Evolutionary conservation across 192 early-diverging fungal species (phyloP).

Genomic region (Ambispora gerdemannii): DNA sequence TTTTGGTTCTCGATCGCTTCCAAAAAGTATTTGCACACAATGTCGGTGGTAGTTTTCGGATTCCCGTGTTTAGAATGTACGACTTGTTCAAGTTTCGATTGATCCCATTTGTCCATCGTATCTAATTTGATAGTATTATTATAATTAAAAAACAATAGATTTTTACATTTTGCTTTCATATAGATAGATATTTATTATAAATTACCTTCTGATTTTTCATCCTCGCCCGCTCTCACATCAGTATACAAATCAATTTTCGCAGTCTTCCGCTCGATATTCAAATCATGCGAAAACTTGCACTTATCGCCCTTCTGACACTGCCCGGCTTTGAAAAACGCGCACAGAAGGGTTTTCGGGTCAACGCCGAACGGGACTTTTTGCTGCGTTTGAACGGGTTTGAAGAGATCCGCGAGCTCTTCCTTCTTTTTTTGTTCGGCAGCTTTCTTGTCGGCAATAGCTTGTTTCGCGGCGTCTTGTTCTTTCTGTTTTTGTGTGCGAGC

Average conservation of each 20-base stretch:
- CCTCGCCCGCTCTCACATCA: constrained; percentile 67
- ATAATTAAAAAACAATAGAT: background rate
- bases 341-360: constrained; percentile 94
- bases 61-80: constrained; percentile 74
- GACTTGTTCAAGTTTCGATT: constrained; percentile 84
- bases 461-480: constrained; percentile 65
- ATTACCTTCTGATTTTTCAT: constrained; percentile 47
- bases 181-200: background rate
- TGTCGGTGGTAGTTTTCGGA: constrained; percentile 84
- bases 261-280: constrained; percentile 84
- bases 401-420: constrained; percentile 85
- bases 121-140: constrained; percentile 52
- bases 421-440: constrained; percentile 81
- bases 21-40: constrained; percentile 98
- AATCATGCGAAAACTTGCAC: constrained; percentile 98
- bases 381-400: constrained; percentile 77
- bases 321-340: constrained; percentile 89
- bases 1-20: constrained; percentile 93
- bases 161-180: background rate
- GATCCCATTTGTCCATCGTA: constrained; percentile 97
- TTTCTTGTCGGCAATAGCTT: constrained; percentile 62
- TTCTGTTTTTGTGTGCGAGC: too few species aligned
- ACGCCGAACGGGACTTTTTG: constrained; percentile 99
- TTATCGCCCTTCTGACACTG: constrained; percentile 84
- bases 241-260: constrained; percentile 92